Conservation (phyloP, 306 rosid genomes). For the Prosopis cineraria region DNA sequence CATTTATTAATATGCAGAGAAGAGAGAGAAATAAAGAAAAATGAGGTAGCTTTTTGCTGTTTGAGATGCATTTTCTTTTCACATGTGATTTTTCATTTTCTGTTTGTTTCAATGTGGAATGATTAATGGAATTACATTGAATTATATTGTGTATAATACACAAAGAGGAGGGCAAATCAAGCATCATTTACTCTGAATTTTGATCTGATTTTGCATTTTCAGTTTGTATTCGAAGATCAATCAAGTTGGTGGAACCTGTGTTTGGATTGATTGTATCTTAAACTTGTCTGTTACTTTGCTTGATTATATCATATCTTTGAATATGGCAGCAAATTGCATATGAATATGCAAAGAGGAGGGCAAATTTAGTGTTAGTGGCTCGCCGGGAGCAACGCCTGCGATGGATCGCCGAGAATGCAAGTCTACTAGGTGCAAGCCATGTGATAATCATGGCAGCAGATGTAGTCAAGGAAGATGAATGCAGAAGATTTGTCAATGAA, state of each 20-base stretch:
- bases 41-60: background rate
- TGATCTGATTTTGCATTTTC: too few relatives aligned
- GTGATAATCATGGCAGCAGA: slow-evolving; percentile 78
- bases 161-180: background rate
- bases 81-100: background rate
- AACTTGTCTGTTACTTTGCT: background rate
- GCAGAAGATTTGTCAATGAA: slow-evolving; percentile 67
- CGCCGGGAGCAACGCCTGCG: slow-evolving; percentile 68
- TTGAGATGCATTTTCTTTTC: background rate
- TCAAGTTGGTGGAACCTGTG: too few relatives aligned
- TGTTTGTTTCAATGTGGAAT: background rate
- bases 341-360: slow-evolving; percentile 79
- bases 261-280: too few relatives aligned
- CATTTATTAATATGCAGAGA: background rate
- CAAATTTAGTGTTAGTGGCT: slow-evolving; percentile 77
- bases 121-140: background rate
- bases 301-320: background rate
- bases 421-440: slow-evolving; percentile 66
- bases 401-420: slow-evolving; percentile 71
- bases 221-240: too few relatives aligned
- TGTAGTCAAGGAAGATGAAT: slow-evolving; percentile 92
- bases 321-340: slow-evolving; percentile 86
- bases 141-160: background rate
- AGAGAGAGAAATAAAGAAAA: background rate
- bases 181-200: background rate